These are phyloP conservation scores for Articulospora tetracladia DNA, from an alignment of 495 filamentous ascomycete species.

Conservation along the genomic window DNA sequence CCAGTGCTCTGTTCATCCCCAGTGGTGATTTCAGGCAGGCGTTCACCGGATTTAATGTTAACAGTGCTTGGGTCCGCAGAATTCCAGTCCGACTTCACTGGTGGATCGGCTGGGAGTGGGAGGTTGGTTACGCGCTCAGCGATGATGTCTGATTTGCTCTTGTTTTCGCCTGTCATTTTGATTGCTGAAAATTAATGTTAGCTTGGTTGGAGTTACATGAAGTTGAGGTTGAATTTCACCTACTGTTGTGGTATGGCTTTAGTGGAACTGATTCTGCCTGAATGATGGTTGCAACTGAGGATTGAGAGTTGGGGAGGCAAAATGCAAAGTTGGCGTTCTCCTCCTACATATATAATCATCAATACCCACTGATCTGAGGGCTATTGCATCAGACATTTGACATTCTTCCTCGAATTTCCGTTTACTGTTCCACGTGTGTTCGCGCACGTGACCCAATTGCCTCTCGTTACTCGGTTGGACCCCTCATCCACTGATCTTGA, in stretches of 20 bases:
- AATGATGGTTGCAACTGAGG: no score
- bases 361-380: background rate
- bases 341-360: no score
- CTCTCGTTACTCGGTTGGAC: background rate
- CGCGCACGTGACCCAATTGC: background rate
- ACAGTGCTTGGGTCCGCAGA: slow-evolving; percentile 62
- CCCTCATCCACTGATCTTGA: background rate
- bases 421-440: background rate
- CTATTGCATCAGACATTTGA: background rate
- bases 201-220: background rate
- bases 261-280: no score
- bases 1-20: slow-evolving; percentile 47
- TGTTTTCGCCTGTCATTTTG: slow-evolving; percentile 16
- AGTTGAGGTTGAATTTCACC: background rate
- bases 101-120: slow-evolving; percentile 74
- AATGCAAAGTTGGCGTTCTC: no score
- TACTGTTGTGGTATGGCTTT: no score
- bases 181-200: background rate
- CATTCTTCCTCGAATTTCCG: background rate
- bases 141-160: slow-evolving; percentile 59
- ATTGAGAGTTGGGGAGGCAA: no score
- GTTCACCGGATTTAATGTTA: slow-evolving; percentile 61
- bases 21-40: slow-evolving; percentile 46
- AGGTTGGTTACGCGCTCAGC: slow-evolving; percentile 65
- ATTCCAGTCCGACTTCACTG: slow-evolving; percentile 70